Conservation (phyloP, 768 basidiomycete genomes). For the Pleurotus giganteus region DNA sequence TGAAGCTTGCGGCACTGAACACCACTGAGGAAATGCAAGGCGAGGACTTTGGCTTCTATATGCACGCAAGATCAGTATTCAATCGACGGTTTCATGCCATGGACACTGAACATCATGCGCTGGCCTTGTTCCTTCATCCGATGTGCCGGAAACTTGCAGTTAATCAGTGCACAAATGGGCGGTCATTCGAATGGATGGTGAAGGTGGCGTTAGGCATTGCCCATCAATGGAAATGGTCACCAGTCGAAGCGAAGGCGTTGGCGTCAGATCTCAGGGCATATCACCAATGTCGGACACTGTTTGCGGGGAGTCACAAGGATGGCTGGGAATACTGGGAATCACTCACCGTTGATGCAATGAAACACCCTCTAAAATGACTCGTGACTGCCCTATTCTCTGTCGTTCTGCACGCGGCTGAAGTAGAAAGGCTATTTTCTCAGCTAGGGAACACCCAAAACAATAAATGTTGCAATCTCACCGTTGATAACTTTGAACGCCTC, state of each 20-base stretch:
- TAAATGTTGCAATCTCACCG: slow-evolving; percentile 16
- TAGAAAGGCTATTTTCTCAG: slow-evolving; percentile 22
- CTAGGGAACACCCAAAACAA: slow-evolving; percentile 19
- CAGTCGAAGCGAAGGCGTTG: too few relatives aligned
- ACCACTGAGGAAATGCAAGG: too few relatives aligned
- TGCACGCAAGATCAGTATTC: slow-evolving; percentile 25
- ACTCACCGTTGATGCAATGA: background rate
- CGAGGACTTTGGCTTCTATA: too few relatives aligned
- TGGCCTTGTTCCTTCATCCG: slow-evolving; percentile 33
- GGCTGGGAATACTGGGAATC: slow-evolving; percentile 24
- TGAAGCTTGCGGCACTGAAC: too few relatives aligned
- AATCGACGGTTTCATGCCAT: slow-evolving; percentile 28
- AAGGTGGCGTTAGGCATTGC: too few relatives aligned
- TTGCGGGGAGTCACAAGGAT: too few relatives aligned
- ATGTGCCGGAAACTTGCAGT: slow-evolving; percentile 33
- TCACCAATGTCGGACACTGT: slow-evolving; percentile 16
- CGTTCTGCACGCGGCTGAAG: slow-evolving; percentile 26
- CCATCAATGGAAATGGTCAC: too few relatives aligned
- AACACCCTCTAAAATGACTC: slow-evolving; percentile 14
- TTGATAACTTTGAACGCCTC: slow-evolving; percentile 15
- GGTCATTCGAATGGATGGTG: slow-evolving; percentile 19
- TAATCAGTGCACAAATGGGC: slow-evolving; percentile 16
- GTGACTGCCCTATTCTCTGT: slow-evolving; percentile 21
- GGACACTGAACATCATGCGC: slow-evolving; percentile 28
- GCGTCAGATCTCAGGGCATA: slow-evolving; percentile 28